Base-by-base conservation (phyloP, 2,329 filamentous ascomycete genomes). In the Phialocephala subalpina region DNA sequence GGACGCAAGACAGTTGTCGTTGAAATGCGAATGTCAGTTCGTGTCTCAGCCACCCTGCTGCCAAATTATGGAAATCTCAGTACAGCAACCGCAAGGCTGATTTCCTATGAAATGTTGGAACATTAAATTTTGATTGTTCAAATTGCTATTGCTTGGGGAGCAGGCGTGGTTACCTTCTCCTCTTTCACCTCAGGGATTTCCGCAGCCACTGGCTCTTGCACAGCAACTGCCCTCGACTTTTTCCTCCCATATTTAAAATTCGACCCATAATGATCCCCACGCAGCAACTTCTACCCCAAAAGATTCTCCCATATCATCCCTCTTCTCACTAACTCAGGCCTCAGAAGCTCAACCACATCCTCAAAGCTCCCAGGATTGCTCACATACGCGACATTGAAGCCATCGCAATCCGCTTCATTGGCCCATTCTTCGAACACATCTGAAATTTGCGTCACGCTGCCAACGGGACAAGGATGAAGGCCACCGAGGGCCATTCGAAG, bases 401-500 rank as follows among this genome's bases (percentile, higher is more conserved):
- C 38, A n/a, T 42, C 38, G 14, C 38, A 42, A 42, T 42, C 18
- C 14, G 38, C 38, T 14, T 42, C 38, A 12, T 42, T 42, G 4
- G 14, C 12, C 38, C 38, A 42, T 42, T 42, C 38, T 42, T 42
- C 38, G 38, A 42, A 42, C 3, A 42, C 38, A 14, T 42, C 38
- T 14, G 38, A 4, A 4, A 42, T n/a, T 42, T 42, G 38, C 12
- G 38, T n/a, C 12, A 42, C 35, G 14, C 38, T 42, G 4, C 38
- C 38, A 42, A 42, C 38, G 38, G 38, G 38, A 42, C 38, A 42
- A 14, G 38, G 38, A n/a, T 42, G 12, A 14, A 42, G 38, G 3
- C 38, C 38, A 14, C 5, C 38, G 14, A 42, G 89, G 89, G 1
- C 90, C 90, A 69, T 89, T 89, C 40, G 84, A 81, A 1, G 83